phyloP scores from a whole-genome alignment of 1,139 yeast species.

The Groenewaldozyma auringiensis region DNA sequence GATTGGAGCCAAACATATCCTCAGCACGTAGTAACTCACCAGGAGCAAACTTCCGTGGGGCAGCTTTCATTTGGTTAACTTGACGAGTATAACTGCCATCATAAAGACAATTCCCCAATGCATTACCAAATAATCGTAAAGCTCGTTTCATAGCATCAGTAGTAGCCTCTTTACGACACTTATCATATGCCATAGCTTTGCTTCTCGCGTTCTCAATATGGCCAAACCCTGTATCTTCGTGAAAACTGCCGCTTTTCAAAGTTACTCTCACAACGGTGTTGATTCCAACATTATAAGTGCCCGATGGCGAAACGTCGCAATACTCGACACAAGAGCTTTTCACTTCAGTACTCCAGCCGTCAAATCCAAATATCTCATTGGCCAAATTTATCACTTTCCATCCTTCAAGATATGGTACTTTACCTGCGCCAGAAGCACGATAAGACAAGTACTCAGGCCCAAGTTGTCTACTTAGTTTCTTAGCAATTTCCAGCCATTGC shows the following conservation, averaged over 20 bases:
- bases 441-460: slow-evolving; percentile 90
- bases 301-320: slow-evolving; percentile 25
- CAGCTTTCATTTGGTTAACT: slow-evolving; percentile 39
- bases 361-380: slow-evolving; percentile 55
- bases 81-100: slow-evolving; percentile 49
- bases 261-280: slow-evolving; percentile 64
- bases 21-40: slow-evolving; percentile 11
- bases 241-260: slow-evolving; percentile 61
- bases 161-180: slow-evolving; percentile 67
- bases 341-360: slow-evolving; percentile 58
- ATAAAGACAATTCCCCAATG: slow-evolving; percentile 68
- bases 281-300: slow-evolving; percentile 49
- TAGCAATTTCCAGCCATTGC: slow-evolving; percentile 19
- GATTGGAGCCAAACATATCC: slow-evolving; percentile 1
- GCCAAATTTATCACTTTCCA: slow-evolving; percentile 45
- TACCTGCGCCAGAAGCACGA: slow-evolving; percentile 47
- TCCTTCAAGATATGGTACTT: slow-evolving; percentile 38
- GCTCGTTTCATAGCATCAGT: slow-evolving; percentile 75
- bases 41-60: slow-evolving; percentile 14
- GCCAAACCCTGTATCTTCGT: slow-evolving; percentile 76
- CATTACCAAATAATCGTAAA: slow-evolving; percentile 68
- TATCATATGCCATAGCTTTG: slow-evolving; percentile 65
- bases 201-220: slow-evolving; percentile 55
- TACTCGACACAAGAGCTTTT: slow-evolving; percentile 30
- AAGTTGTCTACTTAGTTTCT: slow-evolving; percentile 31